A percentile compares a stretch with the other conserved stretches of the same genome.
Conservation (phyloP, 2,329 filamentous ascomycete genomes). For the Blastomyces gilchristii region DNA sequence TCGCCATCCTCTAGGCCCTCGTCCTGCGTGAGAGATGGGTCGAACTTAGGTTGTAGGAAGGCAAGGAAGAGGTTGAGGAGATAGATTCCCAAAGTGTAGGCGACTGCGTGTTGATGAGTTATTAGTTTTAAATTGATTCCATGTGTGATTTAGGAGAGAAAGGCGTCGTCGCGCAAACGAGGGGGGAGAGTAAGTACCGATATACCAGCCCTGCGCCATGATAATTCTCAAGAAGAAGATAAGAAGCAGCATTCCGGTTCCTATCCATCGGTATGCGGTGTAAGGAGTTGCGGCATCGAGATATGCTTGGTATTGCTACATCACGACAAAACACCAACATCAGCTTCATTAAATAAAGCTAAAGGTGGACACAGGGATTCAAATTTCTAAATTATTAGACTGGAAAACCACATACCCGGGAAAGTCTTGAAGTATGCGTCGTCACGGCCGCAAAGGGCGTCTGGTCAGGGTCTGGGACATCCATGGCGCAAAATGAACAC, state of each 20-base stretch:
- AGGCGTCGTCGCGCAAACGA: not conserved
- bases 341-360: not conserved
- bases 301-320: constrained; percentile 82
- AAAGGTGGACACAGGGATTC: not conserved
- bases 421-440: constrained; percentile 56
- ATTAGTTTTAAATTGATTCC: not conserved
- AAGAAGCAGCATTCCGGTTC: constrained; percentile 63
- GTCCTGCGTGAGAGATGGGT: constrained; percentile 89
- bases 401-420: constrained; percentile 29
- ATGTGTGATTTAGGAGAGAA: not conserved
- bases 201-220: constrained; percentile 95
- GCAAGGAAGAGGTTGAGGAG: constrained; percentile 98
- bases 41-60: constrained; percentile 96
- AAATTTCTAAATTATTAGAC: not conserved
- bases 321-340: constrained; percentile 2
- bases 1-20: constrained; percentile 94
- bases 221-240: constrained; percentile 85
- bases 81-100: constrained; percentile 96
- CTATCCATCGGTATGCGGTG: constrained; percentile 79
- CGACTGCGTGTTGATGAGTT: constrained; percentile 48
- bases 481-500: constrained; percentile 46
- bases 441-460: constrained; percentile 87
- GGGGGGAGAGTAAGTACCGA: constrained; percentile 50
- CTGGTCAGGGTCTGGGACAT: constrained; percentile 74
- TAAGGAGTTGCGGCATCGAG: constrained; percentile 90